Evolutionary conservation across 2,329 filamentous ascomycete genomes (phyloP).

Genomic region (Diaporthe caulivora): DNA sequence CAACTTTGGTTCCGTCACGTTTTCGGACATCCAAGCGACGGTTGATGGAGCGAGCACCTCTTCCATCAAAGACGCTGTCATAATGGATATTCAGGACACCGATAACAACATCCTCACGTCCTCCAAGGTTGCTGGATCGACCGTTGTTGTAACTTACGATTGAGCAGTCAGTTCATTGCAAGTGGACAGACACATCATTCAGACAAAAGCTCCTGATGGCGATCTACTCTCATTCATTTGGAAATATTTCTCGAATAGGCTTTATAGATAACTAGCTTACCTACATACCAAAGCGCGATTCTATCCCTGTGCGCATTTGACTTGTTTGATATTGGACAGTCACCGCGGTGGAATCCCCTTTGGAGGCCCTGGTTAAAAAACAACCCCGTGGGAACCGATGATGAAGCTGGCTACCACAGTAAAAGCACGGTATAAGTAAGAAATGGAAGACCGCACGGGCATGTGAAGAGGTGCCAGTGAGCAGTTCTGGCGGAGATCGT

Average conservation of each 20-base stretch:
- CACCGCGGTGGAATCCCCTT: neutral
- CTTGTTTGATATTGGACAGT: no score
- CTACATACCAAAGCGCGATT: neutral
- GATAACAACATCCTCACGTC: slow-evolving; percentile 33
- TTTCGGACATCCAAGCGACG: slow-evolving; percentile 53
- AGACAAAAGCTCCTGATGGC: neutral
- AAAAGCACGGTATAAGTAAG: neutral
- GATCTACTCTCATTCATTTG: neutral
- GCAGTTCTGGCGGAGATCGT: no score
- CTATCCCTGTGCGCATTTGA: neutral
- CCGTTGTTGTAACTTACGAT: slow-evolving; percentile 49
- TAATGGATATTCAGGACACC: slow-evolving; percentile 53
- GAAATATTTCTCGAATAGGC: neutral
- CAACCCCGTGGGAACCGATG: neutral
- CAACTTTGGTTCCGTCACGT: slow-evolving; percentile 59
- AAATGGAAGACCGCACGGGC: neutral
- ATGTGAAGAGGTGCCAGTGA: neutral
- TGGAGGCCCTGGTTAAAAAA: neutral
- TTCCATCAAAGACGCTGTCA: slow-evolving; percentile 55
- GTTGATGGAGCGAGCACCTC: slow-evolving; percentile 47
- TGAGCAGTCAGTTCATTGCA: neutral
- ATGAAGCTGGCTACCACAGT: neutral
- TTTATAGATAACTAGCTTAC: neutral
- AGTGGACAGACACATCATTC: neutral
- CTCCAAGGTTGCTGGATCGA: slow-evolving; percentile 18